These are phyloP conservation scores for Hylodesmum podocarpum DNA, from an alignment of 306 rosid species.

Conservation along the genomic window DNA sequence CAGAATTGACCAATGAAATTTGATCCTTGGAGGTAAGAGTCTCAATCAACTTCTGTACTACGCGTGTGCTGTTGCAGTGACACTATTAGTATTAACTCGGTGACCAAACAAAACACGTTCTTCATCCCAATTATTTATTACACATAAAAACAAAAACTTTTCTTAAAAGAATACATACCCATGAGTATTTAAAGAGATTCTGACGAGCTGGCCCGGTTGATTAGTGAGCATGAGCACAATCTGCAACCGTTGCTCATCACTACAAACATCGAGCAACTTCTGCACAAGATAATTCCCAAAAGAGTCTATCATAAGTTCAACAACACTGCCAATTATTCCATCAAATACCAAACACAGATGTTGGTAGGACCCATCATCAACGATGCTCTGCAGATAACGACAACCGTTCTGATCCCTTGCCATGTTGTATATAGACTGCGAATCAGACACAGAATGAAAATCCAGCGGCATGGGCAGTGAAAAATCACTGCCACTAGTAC, in stretches of 20 bases:
- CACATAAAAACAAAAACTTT: not conserved
- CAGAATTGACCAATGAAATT: constrained; percentile 42
- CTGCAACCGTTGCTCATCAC: constrained; percentile 53
- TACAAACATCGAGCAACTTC: constrained; percentile 62
- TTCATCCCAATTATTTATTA: not conserved
- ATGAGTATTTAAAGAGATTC: constrained; percentile 61
- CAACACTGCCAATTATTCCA: constrained; percentile 51
- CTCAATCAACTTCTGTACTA: constrained; percentile 81
- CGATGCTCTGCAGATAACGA: constrained; percentile 55
- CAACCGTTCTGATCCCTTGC: constrained; percentile 82
- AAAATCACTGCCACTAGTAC: constrained; percentile 13
- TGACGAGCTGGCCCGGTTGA: constrained; percentile 55
- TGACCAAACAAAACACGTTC: not conserved
- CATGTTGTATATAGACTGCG: constrained; percentile 41
- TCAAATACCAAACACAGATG: constrained; percentile 51
- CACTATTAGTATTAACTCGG: constrained; percentile 3
- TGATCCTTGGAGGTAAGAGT: constrained; percentile 36
- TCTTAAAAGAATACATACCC: constrained; percentile 43
- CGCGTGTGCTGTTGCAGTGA: constrained; percentile 57
- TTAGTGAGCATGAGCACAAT: constrained; percentile 49
- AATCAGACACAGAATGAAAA: constrained; percentile 42
- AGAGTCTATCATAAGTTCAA: constrained; percentile 67
- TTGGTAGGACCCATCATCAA: constrained; percentile 52
- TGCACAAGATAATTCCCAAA: constrained; percentile 88
- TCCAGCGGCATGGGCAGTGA: constrained; percentile 10